Conservation (phyloP, 73 alveolate genomes). For the Uronychia setigera region DNA sequence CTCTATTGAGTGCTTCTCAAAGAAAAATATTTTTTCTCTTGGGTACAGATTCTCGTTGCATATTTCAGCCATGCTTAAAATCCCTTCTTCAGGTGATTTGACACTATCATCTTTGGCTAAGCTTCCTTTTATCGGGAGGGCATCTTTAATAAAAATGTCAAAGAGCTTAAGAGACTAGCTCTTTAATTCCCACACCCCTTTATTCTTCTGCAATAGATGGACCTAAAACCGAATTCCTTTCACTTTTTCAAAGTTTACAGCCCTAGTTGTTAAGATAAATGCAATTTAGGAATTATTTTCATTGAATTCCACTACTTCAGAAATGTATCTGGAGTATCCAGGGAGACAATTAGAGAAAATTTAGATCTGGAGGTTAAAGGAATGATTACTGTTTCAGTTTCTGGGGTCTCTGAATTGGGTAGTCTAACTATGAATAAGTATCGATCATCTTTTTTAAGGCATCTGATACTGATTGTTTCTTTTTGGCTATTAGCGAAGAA, state of each 20-base stretch:
- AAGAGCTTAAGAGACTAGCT: neutral
- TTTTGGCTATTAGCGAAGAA: neutral
- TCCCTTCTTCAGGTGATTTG: neutral
- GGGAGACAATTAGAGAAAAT: neutral
- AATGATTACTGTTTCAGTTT: neutral
- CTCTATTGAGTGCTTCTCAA: neutral
- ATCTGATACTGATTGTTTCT: neutral
- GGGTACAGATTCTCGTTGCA: neutral
- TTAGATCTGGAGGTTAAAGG: neutral
- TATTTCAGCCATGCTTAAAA: neutral
- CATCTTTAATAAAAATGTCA: neutral
- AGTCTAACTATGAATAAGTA: neutral
- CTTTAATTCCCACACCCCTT: neutral
- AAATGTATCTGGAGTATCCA: neutral
- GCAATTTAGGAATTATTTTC: neutral
- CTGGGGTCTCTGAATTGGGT: neutral
- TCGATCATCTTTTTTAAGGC: neutral
- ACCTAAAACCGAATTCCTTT: neutral
- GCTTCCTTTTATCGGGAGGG: neutral
- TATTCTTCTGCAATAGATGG: neutral
- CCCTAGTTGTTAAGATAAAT: neutral
- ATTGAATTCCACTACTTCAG: neutral
- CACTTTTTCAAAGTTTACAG: neutral
- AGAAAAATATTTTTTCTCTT: neutral
- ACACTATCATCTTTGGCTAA: too few relatives aligned